Evolutionary conservation across 495 filamentous ascomycete species (phyloP), one percentile per base, ranked within the genome.

Genomic region (Neurospora sublineolata): DNA sequence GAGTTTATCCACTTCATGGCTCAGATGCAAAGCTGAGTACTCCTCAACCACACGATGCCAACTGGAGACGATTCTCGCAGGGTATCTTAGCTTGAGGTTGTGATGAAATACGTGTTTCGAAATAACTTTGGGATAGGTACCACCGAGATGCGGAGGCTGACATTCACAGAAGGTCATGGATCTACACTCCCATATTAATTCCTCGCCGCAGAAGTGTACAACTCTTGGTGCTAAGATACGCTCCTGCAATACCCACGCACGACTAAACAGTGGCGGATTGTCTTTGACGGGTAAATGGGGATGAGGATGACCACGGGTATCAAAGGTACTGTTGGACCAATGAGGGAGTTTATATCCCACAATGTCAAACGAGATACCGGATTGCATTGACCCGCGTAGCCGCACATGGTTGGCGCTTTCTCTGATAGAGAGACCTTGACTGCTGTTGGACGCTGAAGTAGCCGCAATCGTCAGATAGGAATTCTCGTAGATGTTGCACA

Each of bases 181-280:
- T 4, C 36, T 37, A 33, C 71, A 72, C 30, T 72, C 71, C 64
- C 67, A 72, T 1, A 72, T 16, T 6, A 72, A 16, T 37, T 52
- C 67, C 11, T 72, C 60, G 0, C 10, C 12, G 30, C 67, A 41
- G 18, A 72, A 72, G 30, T 72, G 67, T 33, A 72, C 20, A 7
- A 72, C 67, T 9, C 67, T 27, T 14, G 14, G 71, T 16, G 71
- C 52, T 10, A 72, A 39, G 4, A 72, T 38, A 14, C 67, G 64
- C 40, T 72, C 71, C 16, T 72, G 71, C 18, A 72, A 72, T 1
- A 42, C 67, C 71, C 71, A 72, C 6, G 39, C 67, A 5, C 71
- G 30, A 1, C 12, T 60, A 30, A 60, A 23, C 9, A 75, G 27
- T 2, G 74, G 82, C 79, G 30, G 14, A 38, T 40, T 27, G 23